Percentiles rank a stretch among this genome's conserved stretches.
These are phyloP conservation scores for Sphaerostilbella broomeana DNA, from an alignment of 2,329 filamentous ascomycete species.

Conservation along the genomic window DNA sequence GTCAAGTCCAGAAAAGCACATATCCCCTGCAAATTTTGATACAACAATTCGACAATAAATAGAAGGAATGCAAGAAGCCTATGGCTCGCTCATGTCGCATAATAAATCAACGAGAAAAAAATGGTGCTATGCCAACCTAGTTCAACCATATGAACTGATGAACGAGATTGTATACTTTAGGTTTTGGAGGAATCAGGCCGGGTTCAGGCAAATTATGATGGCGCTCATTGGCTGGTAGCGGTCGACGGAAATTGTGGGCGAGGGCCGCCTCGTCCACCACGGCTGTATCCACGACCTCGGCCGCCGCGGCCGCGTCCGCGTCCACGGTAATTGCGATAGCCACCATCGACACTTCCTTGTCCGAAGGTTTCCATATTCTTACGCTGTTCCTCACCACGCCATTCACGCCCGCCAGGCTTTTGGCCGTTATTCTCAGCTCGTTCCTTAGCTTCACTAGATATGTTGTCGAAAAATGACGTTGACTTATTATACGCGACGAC, in stretches of 20 bases:
- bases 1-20: conserved; percentile 4
- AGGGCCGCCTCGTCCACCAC: conserved; percentile 36
- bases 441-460: conserved; percentile 88
- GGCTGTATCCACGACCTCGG: conserved; percentile 33
- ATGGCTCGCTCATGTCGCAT: not conserved
- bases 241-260: conserved; percentile 27
- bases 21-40: conserved; percentile 23
- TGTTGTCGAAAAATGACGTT: conserved; percentile 95
- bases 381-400: conserved; percentile 86
- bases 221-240: conserved; percentile 22
- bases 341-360: conserved; percentile 85
- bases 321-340: conserved; percentile 70
- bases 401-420: conserved; percentile 73
- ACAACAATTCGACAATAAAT: conserved; percentile 18
- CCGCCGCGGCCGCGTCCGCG: conserved; percentile 67
- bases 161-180: too few relatives aligned
- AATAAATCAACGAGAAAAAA: too few relatives aligned
- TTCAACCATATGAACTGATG: too few relatives aligned
- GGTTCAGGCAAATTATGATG: too few relatives aligned
- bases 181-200: too few relatives aligned
- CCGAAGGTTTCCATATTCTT: conserved; percentile 98
- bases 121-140: too few relatives aligned
- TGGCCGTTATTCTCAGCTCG: conserved; percentile 65
- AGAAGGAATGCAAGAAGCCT: not conserved
- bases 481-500: conserved; percentile 67